phyloP scores from a whole-genome alignment of 768 basidiomycete species.

The Sporobolomyces pararoseus region DNA sequence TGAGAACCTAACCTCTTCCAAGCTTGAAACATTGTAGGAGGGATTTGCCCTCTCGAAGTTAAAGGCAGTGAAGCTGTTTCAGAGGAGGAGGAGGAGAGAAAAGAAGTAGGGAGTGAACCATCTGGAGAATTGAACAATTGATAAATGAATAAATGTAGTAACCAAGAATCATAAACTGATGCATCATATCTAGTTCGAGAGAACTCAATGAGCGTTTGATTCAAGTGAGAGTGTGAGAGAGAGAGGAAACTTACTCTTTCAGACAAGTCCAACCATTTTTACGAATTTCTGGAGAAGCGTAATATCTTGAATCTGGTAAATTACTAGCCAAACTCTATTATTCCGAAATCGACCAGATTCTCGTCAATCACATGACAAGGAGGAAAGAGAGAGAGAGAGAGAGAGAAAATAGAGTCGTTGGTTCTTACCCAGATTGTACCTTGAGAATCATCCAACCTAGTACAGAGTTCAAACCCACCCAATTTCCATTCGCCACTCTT shows the following conservation, averaged over 20 bases:
- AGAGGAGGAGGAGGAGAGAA: conserved; percentile 58
- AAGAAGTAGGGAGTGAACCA: conserved; percentile 57
- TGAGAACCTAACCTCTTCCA: conserved; percentile 90
- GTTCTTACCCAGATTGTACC: conserved; percentile 66
- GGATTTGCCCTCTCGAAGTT: conserved; percentile 67
- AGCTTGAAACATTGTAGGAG: conserved; percentile 65
- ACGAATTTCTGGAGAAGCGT: conserved; percentile 79
- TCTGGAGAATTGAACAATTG: conserved; percentile 89
- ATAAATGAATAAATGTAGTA: conserved; percentile 79
- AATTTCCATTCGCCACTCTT: conserved; percentile 95
- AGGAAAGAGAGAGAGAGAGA: too few relatives aligned
- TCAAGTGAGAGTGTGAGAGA: conserved; percentile 43
- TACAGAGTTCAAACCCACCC: conserved; percentile 89
- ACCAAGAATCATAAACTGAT: conserved; percentile 76
- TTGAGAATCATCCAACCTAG: conserved; percentile 69
- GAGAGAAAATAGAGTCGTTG: background rate
- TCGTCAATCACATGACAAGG: background rate
- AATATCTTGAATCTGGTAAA: conserved; percentile 60
- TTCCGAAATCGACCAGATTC: background rate
- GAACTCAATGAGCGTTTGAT: conserved; percentile 50
- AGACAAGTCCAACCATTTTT: conserved; percentile 76
- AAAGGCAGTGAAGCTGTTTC: conserved; percentile 62
- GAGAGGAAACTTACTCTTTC: conserved; percentile 63
- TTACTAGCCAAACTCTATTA: conserved; percentile 64
- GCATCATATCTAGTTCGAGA: conserved; percentile 54